phyloP scores from a whole-genome alignment of 192 early-diverging fungal species.

The Pilobolus umbonatus region DNA sequence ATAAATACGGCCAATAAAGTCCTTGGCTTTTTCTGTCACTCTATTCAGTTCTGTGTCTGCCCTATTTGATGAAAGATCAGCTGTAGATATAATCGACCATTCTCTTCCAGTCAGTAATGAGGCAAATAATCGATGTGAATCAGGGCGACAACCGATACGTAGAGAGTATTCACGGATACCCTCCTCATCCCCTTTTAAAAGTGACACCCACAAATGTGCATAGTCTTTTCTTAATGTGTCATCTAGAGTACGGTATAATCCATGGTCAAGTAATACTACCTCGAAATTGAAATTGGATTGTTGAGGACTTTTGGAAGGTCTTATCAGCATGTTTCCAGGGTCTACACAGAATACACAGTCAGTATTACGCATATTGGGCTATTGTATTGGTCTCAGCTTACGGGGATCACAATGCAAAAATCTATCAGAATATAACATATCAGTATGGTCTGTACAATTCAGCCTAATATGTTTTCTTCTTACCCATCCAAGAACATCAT shows the following conservation, averaged over 20 bases:
- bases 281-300: slow-evolving; percentile 76
- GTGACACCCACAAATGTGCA: slow-evolving; percentile 81
- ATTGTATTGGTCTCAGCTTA: slow-evolving; percentile 15
- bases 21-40: slow-evolving; percentile 53
- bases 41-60: slow-evolving; percentile 42
- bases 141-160: slow-evolving; percentile 60
- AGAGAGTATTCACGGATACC: slow-evolving; percentile 65
- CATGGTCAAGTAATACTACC: slow-evolving; percentile 83
- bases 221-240: slow-evolving; percentile 75
- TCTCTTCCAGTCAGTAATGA: slow-evolving; percentile 83
- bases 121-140: slow-evolving; percentile 81
- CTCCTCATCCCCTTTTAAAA: slow-evolving; percentile 72
- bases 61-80: slow-evolving; percentile 36
- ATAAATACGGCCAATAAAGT: slow-evolving; percentile 68
- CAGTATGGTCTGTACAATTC: neutral
- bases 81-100: slow-evolving; percentile 62
- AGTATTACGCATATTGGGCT: neutral
- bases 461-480: neutral
- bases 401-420: slow-evolving; percentile 90
- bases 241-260: slow-evolving; percentile 78
- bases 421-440: slow-evolving; percentile 14
- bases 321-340: slow-evolving; percentile 82
- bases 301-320: slow-evolving; percentile 39
- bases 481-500: slow-evolving; percentile 86
- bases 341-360: slow-evolving; percentile 27